Percentiles rank a stretch among this genome's conserved stretches.
Evolutionary conservation across 2,329 filamentous ascomycete genomes (phyloP).

Genomic region (Chaetomium globosum): DNA sequence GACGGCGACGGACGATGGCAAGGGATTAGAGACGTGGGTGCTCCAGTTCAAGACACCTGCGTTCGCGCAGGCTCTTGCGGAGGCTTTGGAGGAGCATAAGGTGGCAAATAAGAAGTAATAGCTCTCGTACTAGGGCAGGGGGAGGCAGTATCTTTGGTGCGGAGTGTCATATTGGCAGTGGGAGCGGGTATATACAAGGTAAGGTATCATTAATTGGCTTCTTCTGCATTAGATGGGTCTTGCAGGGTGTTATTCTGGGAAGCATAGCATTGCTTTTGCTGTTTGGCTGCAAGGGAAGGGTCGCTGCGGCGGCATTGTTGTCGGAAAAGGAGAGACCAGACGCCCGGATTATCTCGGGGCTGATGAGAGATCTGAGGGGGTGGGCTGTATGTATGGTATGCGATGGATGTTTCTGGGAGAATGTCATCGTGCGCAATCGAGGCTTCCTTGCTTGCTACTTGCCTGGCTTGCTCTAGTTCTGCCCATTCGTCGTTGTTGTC

Average conservation of each 20-base stretch:
- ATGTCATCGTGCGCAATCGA: constrained; percentile 10
- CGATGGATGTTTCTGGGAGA: constrained; percentile 12
- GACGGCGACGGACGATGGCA: constrained; percentile 60
- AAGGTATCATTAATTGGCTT: constrained; percentile 27
- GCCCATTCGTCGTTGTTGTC: background rate
- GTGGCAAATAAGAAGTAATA: constrained; percentile 56
- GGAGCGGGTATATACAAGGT: constrained; percentile 32
- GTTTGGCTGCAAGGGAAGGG: constrained; percentile 15
- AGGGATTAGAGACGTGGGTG: constrained; percentile 68
- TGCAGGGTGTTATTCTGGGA: constrained; percentile 26
- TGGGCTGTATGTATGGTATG: constrained; percentile 13
- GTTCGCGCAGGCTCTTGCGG: constrained; percentile 57
- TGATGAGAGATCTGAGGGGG: constrained; percentile 8
- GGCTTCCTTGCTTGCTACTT: too few relatives aligned
- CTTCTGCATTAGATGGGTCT: constrained; percentile 34
- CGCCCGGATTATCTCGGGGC: background rate
- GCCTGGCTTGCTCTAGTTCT: background rate
- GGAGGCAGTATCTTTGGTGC: background rate
- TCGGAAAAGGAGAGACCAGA: constrained; percentile 20
- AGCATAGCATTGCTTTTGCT: constrained; percentile 29
- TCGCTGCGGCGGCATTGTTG: background rate
- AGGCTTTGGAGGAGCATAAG: constrained; percentile 57
- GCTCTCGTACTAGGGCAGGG: background rate
- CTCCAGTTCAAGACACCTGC: constrained; percentile 69
- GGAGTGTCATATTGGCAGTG: background rate